Evolutionary conservation across 495 filamentous ascomycete species (phyloP).

Genomic region (Glutinoglossum americanum): DNA sequence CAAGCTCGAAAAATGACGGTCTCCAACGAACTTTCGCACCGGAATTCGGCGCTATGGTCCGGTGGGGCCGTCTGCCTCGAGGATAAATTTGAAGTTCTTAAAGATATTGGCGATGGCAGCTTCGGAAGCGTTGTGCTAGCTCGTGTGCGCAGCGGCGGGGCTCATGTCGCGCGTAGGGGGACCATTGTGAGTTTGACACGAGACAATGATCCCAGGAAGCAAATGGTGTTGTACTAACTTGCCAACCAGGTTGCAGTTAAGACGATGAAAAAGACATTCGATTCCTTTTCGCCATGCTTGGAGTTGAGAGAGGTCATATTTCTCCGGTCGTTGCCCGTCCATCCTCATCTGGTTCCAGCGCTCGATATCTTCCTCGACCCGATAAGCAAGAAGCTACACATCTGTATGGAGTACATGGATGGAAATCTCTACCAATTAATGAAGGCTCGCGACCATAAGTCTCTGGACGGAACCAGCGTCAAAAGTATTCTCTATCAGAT

Average conservation of each 20-base stretch:
- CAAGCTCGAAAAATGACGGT: slow-evolving; percentile 2
- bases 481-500: slow-evolving; percentile 98
- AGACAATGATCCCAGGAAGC: background rate
- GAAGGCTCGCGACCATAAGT: slow-evolving; percentile 93
- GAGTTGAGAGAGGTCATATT: slow-evolving; percentile 96
- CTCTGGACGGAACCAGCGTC: slow-evolving; percentile 69
- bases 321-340: slow-evolving; percentile 63
- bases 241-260: slow-evolving; percentile 80
- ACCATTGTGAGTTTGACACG: slow-evolving; percentile 50
- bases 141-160: slow-evolving; percentile 71
- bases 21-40: background rate
- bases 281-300: slow-evolving; percentile 69
- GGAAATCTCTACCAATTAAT: slow-evolving; percentile 97
- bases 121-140: slow-evolving; percentile 92
- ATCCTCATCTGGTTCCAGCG: slow-evolving; percentile 84
- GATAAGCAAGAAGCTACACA: slow-evolving; percentile 84
- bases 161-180: slow-evolving; percentile 70
- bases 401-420: slow-evolving; percentile 99
- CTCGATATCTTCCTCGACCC: slow-evolving; percentile 98
- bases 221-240: slow-evolving; percentile 11
- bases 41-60: background rate
- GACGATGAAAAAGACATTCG: slow-evolving; percentile 99
- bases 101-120: slow-evolving; percentile 93
- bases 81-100: slow-evolving; percentile 88
- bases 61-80: slow-evolving; percentile 15